Evolutionary conservation across 2,329 filamentous ascomycete species (phyloP), one percentile per base, ranked within the genome.

Genomic region (Curvularia hawaiiensis): DNA sequence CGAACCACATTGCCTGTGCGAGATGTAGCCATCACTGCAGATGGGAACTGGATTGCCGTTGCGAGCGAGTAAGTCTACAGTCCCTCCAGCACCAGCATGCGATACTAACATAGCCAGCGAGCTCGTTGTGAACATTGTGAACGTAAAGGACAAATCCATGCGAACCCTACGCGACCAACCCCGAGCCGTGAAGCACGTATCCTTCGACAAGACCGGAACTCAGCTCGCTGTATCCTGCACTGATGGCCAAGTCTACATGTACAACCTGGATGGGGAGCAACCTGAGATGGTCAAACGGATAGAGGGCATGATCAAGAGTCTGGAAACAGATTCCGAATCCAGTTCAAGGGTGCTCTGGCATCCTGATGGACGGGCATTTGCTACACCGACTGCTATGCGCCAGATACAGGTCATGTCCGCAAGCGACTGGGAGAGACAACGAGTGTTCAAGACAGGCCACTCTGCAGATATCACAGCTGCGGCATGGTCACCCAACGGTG

Each of bases 401-500:
- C 68, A 78, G 89, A 96, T 73, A 87, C 90, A 96, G 69, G 85
- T 97, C 39, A 85, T 97, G 54, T 96, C 94, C n/a, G 88, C 88
- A 60, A 87, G 86, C 51, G 92, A 97, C 73, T 97, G 94, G 90
- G 90, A 92, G 72, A 89, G 90, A 65, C 92, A 98, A 75, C 85
- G 90, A 59, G 79, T 81, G 0, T 99, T 99, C 73, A 80, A 87
- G 8, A 87, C 88, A 30, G 92, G 90, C 0, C 95, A 98, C 71
- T 87, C 87, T 41, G 89, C 88, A 18, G 90, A 96, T 64, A 89
- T 99, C 57, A 97, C 92, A 0, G 90, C 93, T 2, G 79, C 96
- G 35, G 88, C 90, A 35, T 99, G 95, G 95, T 97, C 94, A 14
- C 92, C 92, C 1, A 99, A 99, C 71, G 95, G 95, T 39, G 91